Evolutionary conservation across 495 filamentous ascomycete genomes (phyloP).

Genomic region (Lasiosphaeria ovina): DNA sequence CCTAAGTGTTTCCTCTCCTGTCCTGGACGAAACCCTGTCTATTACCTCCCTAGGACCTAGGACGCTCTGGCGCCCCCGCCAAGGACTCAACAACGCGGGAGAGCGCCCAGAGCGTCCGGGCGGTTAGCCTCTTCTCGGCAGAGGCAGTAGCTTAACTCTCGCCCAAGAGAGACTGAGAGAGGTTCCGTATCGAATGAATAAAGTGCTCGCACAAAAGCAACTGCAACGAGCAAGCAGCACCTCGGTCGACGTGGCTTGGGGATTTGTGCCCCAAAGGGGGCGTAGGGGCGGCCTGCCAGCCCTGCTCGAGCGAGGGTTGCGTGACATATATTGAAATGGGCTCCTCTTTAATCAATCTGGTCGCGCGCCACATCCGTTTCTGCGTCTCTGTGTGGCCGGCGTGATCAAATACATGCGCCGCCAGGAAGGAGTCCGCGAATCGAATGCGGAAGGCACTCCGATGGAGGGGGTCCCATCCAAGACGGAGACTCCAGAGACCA

Average conservation of each 20-base stretch:
- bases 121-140: too few relatives aligned
- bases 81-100: too few relatives aligned
- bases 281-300: neutral
- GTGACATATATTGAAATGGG: constrained; percentile 25
- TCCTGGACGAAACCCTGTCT: constrained; percentile 10
- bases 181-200: constrained; percentile 8
- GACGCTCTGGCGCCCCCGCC: too few relatives aligned
- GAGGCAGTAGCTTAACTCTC: too few relatives aligned
- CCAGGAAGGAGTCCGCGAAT: constrained; percentile 18
- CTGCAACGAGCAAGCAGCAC: neutral
- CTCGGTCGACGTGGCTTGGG: neutral
- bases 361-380: constrained; percentile 8
- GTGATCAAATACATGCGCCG: constrained; percentile 13
- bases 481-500: constrained; percentile 9
- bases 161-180: too few relatives aligned
- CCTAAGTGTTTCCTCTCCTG: neutral
- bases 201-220: constrained; percentile 9
- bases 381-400: constrained; percentile 13
- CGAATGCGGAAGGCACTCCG: constrained; percentile 32
- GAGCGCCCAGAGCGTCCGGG: too few relatives aligned
- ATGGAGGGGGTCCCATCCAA: neutral
- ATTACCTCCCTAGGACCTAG: too few relatives aligned
- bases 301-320: constrained; percentile 18
- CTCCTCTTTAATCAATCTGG: constrained; percentile 20
- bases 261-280: neutral